These are phyloP conservation scores for Byssothecium circinans DNA, from an alignment of 2,329 filamentous ascomycete genomes.

Conservation along the genomic window DNA sequence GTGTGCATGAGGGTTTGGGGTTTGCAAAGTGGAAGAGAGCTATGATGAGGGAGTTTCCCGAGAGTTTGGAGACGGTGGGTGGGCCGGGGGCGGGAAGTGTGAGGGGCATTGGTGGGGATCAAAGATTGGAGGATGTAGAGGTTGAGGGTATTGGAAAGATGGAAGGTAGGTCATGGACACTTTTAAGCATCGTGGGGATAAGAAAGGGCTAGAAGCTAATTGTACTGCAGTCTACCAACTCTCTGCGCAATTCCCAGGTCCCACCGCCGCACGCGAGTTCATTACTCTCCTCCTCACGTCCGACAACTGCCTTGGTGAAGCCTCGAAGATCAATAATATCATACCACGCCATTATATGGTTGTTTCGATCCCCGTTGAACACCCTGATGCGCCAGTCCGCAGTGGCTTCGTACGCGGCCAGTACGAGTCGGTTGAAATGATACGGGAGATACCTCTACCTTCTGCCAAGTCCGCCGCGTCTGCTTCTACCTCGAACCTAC, in stretches of 20 bases:
- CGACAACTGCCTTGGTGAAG: conserved; percentile 52
- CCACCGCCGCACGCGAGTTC: conserved; percentile 86
- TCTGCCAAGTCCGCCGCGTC: conserved; percentile 42
- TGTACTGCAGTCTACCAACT: conserved; percentile 70
- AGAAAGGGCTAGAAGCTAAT: conserved; percentile 4
- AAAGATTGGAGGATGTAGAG: conserved; percentile 65
- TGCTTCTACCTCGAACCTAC: conserved; percentile 27
- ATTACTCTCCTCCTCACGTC: conserved; percentile 76
- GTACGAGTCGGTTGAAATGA: conserved; percentile 91
- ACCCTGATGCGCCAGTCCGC: conserved; percentile 70
- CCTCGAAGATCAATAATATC: conserved; percentile 44
- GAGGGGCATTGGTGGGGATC: conserved; percentile 82
- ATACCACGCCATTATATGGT: conserved; percentile 76
- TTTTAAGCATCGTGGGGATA: background rate
- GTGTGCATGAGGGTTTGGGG: conserved; percentile 75
- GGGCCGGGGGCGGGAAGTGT: conserved; percentile 74
- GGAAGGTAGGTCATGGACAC: conserved; percentile 55
- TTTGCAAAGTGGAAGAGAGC: conserved; percentile 79
- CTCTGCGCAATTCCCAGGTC: conserved; percentile 86
- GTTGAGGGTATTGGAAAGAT: conserved; percentile 63
- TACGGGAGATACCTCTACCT: conserved; percentile 73
- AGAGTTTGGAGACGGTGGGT: conserved; percentile 71
- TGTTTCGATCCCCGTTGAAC: conserved; percentile 79
- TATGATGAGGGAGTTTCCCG: conserved; percentile 76
- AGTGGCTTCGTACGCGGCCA: conserved; percentile 77